Evolutionary conservation across 1,284 basidiomycete genomes (phyloP).

Genomic region (Trametes sp.): DNA sequence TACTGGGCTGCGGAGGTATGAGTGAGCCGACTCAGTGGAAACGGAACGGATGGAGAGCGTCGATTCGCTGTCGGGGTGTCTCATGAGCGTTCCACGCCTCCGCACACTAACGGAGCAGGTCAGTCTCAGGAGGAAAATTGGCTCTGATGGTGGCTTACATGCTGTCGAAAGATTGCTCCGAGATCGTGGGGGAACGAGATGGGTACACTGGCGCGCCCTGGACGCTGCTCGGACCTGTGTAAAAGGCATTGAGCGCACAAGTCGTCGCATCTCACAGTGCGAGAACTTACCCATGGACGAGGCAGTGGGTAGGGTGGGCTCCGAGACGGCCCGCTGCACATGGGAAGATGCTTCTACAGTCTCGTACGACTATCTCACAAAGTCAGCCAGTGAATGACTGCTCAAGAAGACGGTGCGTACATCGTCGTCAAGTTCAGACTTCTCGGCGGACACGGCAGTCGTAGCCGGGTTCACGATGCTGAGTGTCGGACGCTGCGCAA

Average conservation of each 20-base stretch:
- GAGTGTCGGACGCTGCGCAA: conserved; percentile 14
- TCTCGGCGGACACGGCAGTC: conserved; percentile 9
- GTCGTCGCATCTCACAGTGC: background rate
- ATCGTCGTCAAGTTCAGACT: conserved; percentile 23
- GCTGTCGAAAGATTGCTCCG: conserved; percentile 24
- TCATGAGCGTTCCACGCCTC: conserved; percentile 2
- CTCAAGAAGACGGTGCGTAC: conserved; percentile 9
- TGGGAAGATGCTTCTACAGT: conserved; percentile 30
- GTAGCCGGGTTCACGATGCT: conserved; percentile 1
- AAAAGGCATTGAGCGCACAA: no score
- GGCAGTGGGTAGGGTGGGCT: conserved; percentile 26
- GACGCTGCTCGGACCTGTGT: conserved; percentile 18
- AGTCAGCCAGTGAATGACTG: background rate
- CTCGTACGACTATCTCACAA: conserved; percentile 19
- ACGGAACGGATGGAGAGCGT: conserved; percentile 25
- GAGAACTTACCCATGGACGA: conserved; percentile 25
- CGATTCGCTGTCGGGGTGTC: conserved; percentile 26
- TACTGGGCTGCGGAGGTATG: conserved; percentile 1
- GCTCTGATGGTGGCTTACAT: conserved; percentile 3
- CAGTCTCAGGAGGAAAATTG: no score
- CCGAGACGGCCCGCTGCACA: conserved; percentile 30
- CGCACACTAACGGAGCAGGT: background rate
- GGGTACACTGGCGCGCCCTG: conserved; percentile 2
- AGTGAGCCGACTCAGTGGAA: conserved; percentile 15
- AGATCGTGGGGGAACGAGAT: conserved; percentile 27